Evolutionary conservation across 768 basidiomycete genomes (phyloP), one percentile per base, ranked within the genome.

Genomic region (Kwoniella sp.): DNA sequence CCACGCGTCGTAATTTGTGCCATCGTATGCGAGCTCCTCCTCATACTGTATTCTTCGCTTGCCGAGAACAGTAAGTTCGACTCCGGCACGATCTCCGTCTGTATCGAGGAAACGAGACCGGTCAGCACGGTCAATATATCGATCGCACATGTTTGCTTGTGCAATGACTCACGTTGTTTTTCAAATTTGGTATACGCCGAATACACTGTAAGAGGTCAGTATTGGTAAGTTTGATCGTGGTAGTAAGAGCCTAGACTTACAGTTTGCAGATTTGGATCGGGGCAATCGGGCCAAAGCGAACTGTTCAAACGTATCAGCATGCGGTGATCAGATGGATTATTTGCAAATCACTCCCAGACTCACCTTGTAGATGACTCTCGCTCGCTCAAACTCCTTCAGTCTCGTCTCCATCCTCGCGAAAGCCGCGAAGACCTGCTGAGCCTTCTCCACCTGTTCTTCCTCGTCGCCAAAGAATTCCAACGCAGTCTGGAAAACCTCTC

Each of bases 31-130:
- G 1, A 98, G 82, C 81, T 99, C 96, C 69, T 99, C 96, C 78
- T 99, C 96, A 75, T 99, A 98, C 74, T 98, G 93, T 62, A 99
- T 97, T 41, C 96, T 86, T n/a, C 96, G 88, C 80, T 97, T 99
- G 31, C 94, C 94, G 0, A 97, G 86, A 0, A 99, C 95, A 7
- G 96, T 99, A 45, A 87, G 86, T 79, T 97, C 95, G 26, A 99
- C 87, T 0, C 92, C 89, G 3, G 87, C 85, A 5, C 92, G 88
- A 9, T 90, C 89, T 13, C 96, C 96, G 72, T 93, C 77, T 79
- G 55, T 20, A 52, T 23, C 4, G 15, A 20, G 22, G 45, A 7
- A 45, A 45, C 8, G 20, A 17, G 41, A 13, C 5, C 5, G 13
- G 48, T 68, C 67, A 63, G 50, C 57, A 11, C 23, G 45, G 23